These are phyloP conservation scores for Batrachochytrium dendrobatidis DNA, from an alignment of 371 early-diverging fungal genomes.

Conservation along the genomic window DNA sequence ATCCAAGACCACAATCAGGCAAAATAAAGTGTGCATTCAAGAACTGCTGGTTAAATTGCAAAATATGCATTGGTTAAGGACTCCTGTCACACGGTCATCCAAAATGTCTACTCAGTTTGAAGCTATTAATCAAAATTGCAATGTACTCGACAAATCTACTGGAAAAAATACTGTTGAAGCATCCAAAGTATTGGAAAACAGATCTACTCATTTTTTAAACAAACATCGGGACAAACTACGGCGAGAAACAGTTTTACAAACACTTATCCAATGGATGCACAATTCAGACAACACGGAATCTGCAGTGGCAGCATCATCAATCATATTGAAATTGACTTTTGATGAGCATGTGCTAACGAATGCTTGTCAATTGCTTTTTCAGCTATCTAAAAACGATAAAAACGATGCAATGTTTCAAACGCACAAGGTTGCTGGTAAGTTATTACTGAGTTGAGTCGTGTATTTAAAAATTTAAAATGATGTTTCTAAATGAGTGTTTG, in stretches of 20 bases:
- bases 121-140: no score
- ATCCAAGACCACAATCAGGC: not conserved
- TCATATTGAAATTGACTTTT: conserved; percentile 21
- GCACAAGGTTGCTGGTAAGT: conserved; percentile 12
- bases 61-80: not conserved
- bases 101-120: no score
- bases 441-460: not conserved
- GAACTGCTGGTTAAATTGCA: not conserved
- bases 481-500: conserved; percentile 3
- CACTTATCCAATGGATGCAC: conserved; percentile 27
- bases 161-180: no score
- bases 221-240: conserved; percentile 7
- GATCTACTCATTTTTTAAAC: not conserved
- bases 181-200: not conserved
- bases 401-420: conserved; percentile 19
- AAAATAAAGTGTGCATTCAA: not conserved
- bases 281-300: conserved; percentile 10
- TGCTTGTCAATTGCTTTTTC: conserved; percentile 25
- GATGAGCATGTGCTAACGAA: conserved; percentile 22
- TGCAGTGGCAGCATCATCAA: conserved; percentile 25
- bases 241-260: conserved; percentile 13
- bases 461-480: not conserved
- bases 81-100: no score
- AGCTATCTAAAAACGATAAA: conserved; percentile 22
- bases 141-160: no score